Conservation (phyloP, 176 grass and related monocot species). For the Rhynchospora tenuis region DNA sequence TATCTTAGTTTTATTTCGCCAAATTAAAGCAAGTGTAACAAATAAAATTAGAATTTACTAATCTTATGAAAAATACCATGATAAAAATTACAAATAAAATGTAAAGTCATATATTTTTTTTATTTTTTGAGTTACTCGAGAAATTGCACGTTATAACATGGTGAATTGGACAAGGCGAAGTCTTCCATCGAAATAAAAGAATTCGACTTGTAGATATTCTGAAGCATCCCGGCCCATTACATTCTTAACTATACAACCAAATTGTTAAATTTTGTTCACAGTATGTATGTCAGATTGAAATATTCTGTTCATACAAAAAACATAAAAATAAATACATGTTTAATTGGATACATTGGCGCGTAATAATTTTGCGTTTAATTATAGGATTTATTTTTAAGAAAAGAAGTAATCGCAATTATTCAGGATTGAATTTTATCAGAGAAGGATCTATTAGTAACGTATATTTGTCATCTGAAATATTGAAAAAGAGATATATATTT, state of each 20-base stretch:
- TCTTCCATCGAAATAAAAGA: neutral
- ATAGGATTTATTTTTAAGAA: neutral
- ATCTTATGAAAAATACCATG: neutral
- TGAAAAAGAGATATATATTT: neutral
- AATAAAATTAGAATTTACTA: neutral
- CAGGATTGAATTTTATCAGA: neutral
- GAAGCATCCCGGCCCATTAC: too few species aligned
- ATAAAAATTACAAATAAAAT: neutral
- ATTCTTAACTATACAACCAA: neutral
- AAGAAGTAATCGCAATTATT: neutral
- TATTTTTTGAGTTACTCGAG: neutral
- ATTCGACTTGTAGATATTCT: neutral
- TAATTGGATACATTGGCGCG: neutral
- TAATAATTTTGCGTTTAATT: neutral
- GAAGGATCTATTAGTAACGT: neutral
- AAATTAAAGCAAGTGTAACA: neutral
- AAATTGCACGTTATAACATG: too few species aligned
- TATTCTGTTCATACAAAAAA: too few species aligned
- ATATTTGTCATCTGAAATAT: neutral
- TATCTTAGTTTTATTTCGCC: neutral
- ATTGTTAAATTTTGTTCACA: neutral
- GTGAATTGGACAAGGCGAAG: too few species aligned
- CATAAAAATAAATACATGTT: neutral
- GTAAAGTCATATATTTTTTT: neutral
- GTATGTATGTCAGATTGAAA: neutral